A percentile compares a stretch with the other conserved stretches of the same genome.
Conservation (phyloP, 2,329 filamentous ascomycete species). For the Teratosphaeriaceae sp. region DNA sequence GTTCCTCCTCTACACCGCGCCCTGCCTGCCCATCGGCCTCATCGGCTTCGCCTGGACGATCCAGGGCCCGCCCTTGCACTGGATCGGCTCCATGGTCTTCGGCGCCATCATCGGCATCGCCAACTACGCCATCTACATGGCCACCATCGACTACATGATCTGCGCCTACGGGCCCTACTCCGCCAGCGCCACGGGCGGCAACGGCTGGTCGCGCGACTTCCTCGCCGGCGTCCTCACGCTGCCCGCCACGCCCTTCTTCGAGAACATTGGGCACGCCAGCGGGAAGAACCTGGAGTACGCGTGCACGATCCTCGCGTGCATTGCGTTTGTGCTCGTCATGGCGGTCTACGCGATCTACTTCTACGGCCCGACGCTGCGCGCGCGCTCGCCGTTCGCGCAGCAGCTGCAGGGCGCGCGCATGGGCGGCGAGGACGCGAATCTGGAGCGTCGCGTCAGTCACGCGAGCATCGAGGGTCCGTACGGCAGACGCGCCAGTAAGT, state of each 20-base stretch:
- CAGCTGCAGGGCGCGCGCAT: conserved; percentile 27
- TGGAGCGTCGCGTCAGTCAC: conserved; percentile 21
- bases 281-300: conserved; percentile 47
- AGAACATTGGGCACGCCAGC: conserved; percentile 29
- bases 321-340: conserved; percentile 46
- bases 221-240: conserved; percentile 66
- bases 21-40: conserved; percentile 60
- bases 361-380: conserved; percentile 48
- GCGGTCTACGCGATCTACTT: conserved; percentile 53
- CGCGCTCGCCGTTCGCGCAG: conserved; percentile 47
- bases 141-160: conserved; percentile 72
- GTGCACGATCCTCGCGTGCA: conserved; percentile 48
- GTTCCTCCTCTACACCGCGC: conserved; percentile 59
- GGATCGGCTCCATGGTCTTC: conserved; percentile 65
- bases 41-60: conserved; percentile 69
- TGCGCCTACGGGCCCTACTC: conserved; percentile 68
- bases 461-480: not conserved
- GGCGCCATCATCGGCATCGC: conserved; percentile 64
- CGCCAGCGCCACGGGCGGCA: conserved; percentile 68
- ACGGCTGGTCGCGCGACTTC: conserved; percentile 69
- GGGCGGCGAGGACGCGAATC: conserved; percentile 17
- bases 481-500: not conserved
- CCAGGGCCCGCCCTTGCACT: conserved; percentile 57
- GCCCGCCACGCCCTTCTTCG: conserved; percentile 57
- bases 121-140: conserved; percentile 59